These are phyloP conservation scores for Linum lewisii DNA, from an alignment of 345 rosid species.

Conservation along the genomic window DNA sequence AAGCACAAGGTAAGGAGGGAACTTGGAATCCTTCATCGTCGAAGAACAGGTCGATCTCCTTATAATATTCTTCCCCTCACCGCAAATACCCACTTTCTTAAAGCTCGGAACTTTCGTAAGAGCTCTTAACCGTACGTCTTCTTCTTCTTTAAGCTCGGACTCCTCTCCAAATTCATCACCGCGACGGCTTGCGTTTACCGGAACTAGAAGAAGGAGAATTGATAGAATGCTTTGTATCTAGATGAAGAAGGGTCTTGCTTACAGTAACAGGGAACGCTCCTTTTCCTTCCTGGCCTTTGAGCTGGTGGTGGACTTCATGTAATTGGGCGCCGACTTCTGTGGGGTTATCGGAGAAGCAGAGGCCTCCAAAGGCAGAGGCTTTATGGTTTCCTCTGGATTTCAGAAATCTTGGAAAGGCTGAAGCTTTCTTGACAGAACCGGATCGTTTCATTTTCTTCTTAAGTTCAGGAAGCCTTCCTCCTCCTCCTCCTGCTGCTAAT, in stretches of 20 bases:
- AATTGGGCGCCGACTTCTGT: slow-evolving; percentile 57
- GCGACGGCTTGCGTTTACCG: slow-evolving; percentile 8
- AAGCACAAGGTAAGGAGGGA: slow-evolving; percentile 59
- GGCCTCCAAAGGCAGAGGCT: slow-evolving; percentile 31
- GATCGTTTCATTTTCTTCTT: slow-evolving; percentile 71
- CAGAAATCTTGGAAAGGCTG: background rate
- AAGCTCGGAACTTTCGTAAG: slow-evolving; percentile 59
- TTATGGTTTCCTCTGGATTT: slow-evolving; percentile 16
- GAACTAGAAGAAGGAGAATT: slow-evolving; percentile 18
- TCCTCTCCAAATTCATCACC: slow-evolving; percentile 26
- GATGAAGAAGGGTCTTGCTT: slow-evolving; percentile 22
- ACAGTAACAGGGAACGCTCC: slow-evolving; percentile 48
- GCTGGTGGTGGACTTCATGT: slow-evolving; percentile 82
- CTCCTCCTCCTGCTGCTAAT: too few species aligned
- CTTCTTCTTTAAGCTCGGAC: slow-evolving; percentile 44
- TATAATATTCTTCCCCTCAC: slow-evolving; percentile 17
- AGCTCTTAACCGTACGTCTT: slow-evolving; percentile 33
- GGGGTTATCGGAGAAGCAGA: slow-evolving; percentile 18
- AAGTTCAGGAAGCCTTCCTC: background rate
- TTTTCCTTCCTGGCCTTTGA: slow-evolving; percentile 75
- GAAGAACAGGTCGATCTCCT: slow-evolving; percentile 82
- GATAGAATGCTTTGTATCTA: background rate
- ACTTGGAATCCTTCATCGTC: slow-evolving; percentile 71
- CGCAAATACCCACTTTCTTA: slow-evolving; percentile 48
- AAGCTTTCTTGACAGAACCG: slow-evolving; percentile 27